Evolutionary conservation across 139 green algal species (phyloP).

Genomic region (Coelastrella sp.): DNA sequence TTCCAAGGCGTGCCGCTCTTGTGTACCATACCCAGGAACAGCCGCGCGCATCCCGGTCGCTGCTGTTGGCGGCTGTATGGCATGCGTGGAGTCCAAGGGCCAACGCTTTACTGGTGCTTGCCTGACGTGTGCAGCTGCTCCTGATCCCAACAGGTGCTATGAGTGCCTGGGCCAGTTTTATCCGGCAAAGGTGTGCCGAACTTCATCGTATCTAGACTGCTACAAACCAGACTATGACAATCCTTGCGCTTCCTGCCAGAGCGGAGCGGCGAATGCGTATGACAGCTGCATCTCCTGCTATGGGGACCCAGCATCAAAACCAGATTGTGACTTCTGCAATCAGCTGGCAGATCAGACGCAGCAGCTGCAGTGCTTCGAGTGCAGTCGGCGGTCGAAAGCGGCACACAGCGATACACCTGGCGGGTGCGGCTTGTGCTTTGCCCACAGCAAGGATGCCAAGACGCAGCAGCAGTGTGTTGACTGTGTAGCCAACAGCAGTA

Average conservation of each 20-base stretch:
- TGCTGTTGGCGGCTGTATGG: constrained; percentile 1
- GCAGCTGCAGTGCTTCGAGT: constrained; percentile 18
- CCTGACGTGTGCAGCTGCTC: background rate
- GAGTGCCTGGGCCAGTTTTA: constrained; percentile 8
- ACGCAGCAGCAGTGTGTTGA: background rate
- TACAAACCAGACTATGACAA: constrained; percentile 47
- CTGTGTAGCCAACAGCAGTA: background rate
- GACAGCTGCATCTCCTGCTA: constrained; percentile 28
- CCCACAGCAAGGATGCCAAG: background rate
- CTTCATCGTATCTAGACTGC: background rate
- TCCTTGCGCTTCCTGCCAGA: constrained; percentile 22
- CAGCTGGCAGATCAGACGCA: background rate
- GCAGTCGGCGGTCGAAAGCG: background rate
- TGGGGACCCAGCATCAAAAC: background rate
- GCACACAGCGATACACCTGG: background rate
- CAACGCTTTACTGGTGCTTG: constrained; percentile 10
- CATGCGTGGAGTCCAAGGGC: constrained; percentile 14
- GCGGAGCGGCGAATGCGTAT: background rate
- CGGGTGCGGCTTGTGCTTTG: constrained; percentile 26
- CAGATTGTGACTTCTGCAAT: constrained; percentile 26
- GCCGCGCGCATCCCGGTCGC: background rate
- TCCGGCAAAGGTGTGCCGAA: constrained; percentile 15
- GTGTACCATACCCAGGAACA: background rate
- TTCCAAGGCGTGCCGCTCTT: background rate
- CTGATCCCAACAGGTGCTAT: constrained; percentile 1